Conservation (phyloP, 192 early-diverging fungal species). For the Coemansia sp. region DNA sequence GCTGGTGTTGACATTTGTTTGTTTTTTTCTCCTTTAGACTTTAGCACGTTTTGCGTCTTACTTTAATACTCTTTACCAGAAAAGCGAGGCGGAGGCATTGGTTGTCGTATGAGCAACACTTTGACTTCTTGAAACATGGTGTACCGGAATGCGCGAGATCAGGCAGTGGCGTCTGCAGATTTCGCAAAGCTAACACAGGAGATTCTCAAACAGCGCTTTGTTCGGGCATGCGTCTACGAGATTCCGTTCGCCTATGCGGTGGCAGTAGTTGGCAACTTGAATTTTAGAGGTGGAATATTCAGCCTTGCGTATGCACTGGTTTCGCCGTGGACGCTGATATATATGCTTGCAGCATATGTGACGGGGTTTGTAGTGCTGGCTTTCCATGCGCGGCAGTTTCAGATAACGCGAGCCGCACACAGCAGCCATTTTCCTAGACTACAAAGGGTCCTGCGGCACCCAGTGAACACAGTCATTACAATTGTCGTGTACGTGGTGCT, state of each 20-base stretch:
- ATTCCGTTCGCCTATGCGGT: conserved; percentile 36
- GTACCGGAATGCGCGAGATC: conserved; percentile 35
- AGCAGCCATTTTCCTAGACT: conserved; percentile 43
- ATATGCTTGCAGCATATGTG: conserved; percentile 31
- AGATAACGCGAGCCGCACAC: conserved; percentile 36
- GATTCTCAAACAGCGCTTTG: conserved; percentile 38
- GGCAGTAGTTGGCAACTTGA: conserved; percentile 33
- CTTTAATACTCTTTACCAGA: not conserved
- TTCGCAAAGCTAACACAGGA: conserved; percentile 42
- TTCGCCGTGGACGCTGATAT: conserved; percentile 34
- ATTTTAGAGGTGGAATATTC: conserved; percentile 23
- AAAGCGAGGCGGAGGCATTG: conserved; percentile 1
- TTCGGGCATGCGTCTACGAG: conserved; percentile 47
- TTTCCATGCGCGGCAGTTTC: conserved; percentile 32
- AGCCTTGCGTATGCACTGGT: conserved; percentile 25
- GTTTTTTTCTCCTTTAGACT: conserved; percentile 2
- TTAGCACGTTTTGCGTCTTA: not conserved
- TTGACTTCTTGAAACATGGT: conserved; percentile 12
- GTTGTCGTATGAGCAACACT: not conserved
- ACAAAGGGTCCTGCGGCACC: conserved; percentile 47
- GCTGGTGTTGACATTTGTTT: conserved; percentile 8
- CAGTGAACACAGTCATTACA: conserved; percentile 12
- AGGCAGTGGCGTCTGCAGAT: conserved; percentile 39
- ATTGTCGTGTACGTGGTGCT: conserved; percentile 16
- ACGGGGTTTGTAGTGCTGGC: conserved; percentile 22